These are phyloP conservation scores for Gossypium stocksii DNA, from an alignment of 345 rosid genomes.

Conservation along the genomic window DNA sequence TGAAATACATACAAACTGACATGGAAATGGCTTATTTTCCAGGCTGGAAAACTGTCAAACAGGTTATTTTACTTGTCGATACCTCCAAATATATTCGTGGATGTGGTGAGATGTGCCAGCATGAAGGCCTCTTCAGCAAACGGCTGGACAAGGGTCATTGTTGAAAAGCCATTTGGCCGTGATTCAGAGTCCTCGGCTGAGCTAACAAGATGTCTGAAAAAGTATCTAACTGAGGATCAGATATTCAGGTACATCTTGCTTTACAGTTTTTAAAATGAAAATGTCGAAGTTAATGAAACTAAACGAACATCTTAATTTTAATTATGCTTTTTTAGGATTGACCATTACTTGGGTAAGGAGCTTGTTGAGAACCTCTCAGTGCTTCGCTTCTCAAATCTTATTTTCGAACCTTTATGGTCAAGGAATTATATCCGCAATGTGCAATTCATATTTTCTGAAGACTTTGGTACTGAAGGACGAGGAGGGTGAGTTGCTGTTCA, in stretches of 20 bases:
- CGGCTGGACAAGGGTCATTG: slow-evolving; percentile 93
- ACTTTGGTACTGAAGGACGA: slow-evolving; percentile 93
- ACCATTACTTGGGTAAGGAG: slow-evolving; percentile 91
- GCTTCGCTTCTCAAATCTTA: slow-evolving; percentile 93
- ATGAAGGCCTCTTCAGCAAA: slow-evolving; percentile 56
- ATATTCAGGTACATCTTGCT: slow-evolving; percentile 61
- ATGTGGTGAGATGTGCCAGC: slow-evolving; percentile 76
- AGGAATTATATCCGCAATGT: slow-evolving; percentile 82
- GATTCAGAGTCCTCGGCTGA: slow-evolving; percentile 74
- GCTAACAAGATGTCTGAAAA: slow-evolving; percentile 73
- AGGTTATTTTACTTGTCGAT: slow-evolving; percentile 82
- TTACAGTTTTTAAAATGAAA: neutral
- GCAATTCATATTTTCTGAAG: slow-evolving; percentile 89
- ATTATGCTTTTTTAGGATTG: slow-evolving; percentile 50
- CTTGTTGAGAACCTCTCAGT: slow-evolving; percentile 91
- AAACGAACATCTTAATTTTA: neutral
- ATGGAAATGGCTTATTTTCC: slow-evolving; percentile 11
- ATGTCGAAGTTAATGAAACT: neutral
- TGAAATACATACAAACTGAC: neutral
- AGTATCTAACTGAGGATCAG: slow-evolving; percentile 74
- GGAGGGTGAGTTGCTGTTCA: slow-evolving; percentile 57
- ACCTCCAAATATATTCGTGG: slow-evolving; percentile 85
- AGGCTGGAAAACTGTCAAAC: slow-evolving; percentile 69
- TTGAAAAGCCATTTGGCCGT: slow-evolving; percentile 92
- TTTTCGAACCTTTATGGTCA: slow-evolving; percentile 87